These are phyloP conservation scores for Pseudofabraea citricarpa DNA, from an alignment of 2,329 filamentous ascomycete genomes.

Conservation along the genomic window DNA sequence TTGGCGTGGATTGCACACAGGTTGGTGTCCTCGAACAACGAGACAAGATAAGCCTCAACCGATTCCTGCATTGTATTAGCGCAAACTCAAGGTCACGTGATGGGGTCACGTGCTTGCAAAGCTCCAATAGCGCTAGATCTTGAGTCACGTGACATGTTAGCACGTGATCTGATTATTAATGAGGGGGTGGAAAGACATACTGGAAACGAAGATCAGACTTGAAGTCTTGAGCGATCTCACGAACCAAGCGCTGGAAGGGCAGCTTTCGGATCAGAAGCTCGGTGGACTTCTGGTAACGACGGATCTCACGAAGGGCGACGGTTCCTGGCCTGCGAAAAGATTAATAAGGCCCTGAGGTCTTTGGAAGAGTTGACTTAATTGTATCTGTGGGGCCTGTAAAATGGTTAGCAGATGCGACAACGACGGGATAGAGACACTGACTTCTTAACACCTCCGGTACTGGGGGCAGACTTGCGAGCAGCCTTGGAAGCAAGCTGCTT, in stretches of 20 bases:
- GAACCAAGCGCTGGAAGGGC: constrained; percentile 94
- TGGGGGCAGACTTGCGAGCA: constrained; percentile 95
- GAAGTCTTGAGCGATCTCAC: constrained; percentile 95
- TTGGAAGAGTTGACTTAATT: too few species aligned
- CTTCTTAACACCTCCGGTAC: constrained; percentile 97
- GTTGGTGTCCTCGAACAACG: constrained; percentile 97
- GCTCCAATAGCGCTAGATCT: constrained; percentile 95
- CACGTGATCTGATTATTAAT: too few species aligned
- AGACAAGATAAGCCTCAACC: constrained; percentile 97
- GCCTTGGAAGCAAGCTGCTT: constrained; percentile 99
- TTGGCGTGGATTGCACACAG: constrained; percentile 96
- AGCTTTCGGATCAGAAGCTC: constrained; percentile 96
- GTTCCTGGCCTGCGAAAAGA: too few species aligned
- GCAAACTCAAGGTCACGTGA: too few species aligned
- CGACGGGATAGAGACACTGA: too few species aligned
- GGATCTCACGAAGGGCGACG: constrained; percentile 96
- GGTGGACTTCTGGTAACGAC: constrained; percentile 96
- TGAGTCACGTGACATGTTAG: too few species aligned
- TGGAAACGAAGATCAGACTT: constrained; percentile 97
- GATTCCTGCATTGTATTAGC: too few species aligned
- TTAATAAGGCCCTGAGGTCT: too few species aligned
- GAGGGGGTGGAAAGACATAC: too few species aligned
- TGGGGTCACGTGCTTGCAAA: too few species aligned
- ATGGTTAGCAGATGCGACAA: too few species aligned
- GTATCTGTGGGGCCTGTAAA: constrained; percentile 82